Evolutionary conservation across 345 rosid genomes (phyloP).

Genomic region (Citrus hindsii): DNA sequence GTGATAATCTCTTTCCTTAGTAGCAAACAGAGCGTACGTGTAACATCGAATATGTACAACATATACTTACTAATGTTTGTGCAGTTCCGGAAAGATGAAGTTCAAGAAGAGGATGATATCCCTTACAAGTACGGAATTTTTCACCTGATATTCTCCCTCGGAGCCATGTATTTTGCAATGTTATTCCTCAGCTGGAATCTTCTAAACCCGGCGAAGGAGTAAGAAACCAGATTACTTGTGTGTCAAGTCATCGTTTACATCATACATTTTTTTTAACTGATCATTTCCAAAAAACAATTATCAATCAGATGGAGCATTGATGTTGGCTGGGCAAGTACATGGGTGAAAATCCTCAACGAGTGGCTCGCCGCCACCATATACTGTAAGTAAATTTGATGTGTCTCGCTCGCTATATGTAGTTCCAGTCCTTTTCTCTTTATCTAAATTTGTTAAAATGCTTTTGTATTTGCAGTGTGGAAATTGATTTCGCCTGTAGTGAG

Average conservation of each 20-base stretch:
- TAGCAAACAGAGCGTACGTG: background rate
- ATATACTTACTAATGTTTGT: background rate
- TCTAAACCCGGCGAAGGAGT: conserved; percentile 50
- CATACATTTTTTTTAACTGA: background rate
- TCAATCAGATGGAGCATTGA: conserved; percentile 81
- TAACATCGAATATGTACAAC: background rate
- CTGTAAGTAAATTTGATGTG: conserved; percentile 39
- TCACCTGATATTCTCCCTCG: conserved; percentile 80
- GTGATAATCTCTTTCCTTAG: conserved; percentile 24
- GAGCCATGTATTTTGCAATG: conserved; percentile 95
- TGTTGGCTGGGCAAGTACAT: conserved; percentile 89
- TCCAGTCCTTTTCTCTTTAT: background rate
- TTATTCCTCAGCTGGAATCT: conserved; percentile 90
- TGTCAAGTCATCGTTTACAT: background rate
- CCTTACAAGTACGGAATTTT: conserved; percentile 79
- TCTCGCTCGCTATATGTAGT: background rate
- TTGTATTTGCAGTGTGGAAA: conserved; percentile 59
- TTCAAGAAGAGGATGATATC: conserved; percentile 53
- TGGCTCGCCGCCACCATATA: conserved; percentile 85
- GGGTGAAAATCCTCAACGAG: conserved; percentile 87
- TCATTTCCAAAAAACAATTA: background rate
- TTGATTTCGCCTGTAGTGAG: conserved; percentile 63
- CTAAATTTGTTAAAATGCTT: background rate
- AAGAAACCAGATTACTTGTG: conserved; percentile 9
- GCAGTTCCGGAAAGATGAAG: conserved; percentile 64